Base-by-base conservation (phyloP, 2,329 filamentous ascomycete genomes). In the Trichoderma aggressivum region DNA sequence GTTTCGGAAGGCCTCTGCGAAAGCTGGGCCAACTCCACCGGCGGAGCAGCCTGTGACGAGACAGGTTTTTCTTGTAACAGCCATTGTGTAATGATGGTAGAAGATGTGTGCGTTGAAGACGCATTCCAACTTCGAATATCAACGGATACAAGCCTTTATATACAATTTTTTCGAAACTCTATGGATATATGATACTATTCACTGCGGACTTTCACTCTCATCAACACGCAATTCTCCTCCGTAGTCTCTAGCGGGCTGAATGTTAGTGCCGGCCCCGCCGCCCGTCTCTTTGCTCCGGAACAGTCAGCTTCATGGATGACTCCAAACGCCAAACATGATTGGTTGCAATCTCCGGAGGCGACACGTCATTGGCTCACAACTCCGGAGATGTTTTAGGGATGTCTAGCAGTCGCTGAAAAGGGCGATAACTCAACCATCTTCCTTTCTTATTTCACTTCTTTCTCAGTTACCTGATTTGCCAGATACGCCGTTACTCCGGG, bases 41-140 rank as follows among this genome's bases (percentile, higher is more conserved):
- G 78, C 77, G 1, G 78, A 80, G 73, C 80, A 81, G 71, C 80
- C 80, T 1, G 80, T 80, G n/a, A 82, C 73, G 4, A 81, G 72
- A 16, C 80, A 76, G 1, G 76, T 78, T 24, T 74, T 75, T 30
- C 30, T 55, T 21, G 53, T 36, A 53, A 64, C 18, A 53, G 68
- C 30, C 71, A 73, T 74, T 68, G 55, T 28, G 36, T 21, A 10
- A 21, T 11, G 3, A 21, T 55, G 7, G 3, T 53, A 24, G 18
- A 2, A 24, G n/a, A 24, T 14, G 2, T 12, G 5, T 24, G 32
- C 5, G 3, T 12, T 21, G 47, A 3, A 53, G 21, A 24, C 24
- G 21, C 21, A 21, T 53, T 24, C 3, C 11, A 53, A 2, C 47
- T 21, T 24, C 21, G 5, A n/a, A 21, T 5, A n/a, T 4, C 24